Evolutionary conservation across 306 rosid species (phyloP), one percentile per base, ranked within the genome.

Genomic region (Echinosophora koreensis): DNA sequence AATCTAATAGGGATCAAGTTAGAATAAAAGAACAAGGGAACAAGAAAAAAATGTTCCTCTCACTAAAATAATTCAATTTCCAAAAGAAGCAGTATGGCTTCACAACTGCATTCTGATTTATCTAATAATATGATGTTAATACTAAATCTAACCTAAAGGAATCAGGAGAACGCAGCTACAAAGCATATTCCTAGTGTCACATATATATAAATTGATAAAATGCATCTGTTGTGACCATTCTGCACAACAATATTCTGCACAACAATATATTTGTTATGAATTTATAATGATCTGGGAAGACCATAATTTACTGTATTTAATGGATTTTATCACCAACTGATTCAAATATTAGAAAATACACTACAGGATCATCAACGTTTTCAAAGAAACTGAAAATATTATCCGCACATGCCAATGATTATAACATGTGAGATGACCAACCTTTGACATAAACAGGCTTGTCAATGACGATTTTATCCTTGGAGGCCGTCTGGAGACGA

Each of bases 401-500:
- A 57, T 42, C 18, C 13, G 61, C 69, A 69, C 41, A 35, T 30
- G 28, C 57, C n/a, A 66, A 38, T 5, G 9, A 69, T 42, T 17
- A 27, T 55, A 74, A 69, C 58, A 71, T 10, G 69, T 68, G 52
- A 46, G 27, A 74, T 37, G 71, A 15, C 88, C 67, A 61, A 92
- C 97, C 97, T 88, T 92, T 92, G 55, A 90, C 93, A 82, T 85
- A 87, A 72, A 92, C 71, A 37, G 97, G 97, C 83, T 92, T 92
- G 80, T 92, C 91, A 28, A 77, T 85, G 60, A 84, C 50, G 71
- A 85, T 66, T 86, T 90, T 92, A 78, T 92, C 95, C 86, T 92
- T 92, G 73, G 97, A 92, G 56, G 97, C 97, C 91, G 84, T 76
- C 57, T 92, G 97, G 46, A 92, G 97, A 73, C 97, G 95, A 55